These are phyloP conservation scores for Lipomyces starkeyi DNA, from an alignment of 805 yeast species.

Conservation along the genomic window DNA sequence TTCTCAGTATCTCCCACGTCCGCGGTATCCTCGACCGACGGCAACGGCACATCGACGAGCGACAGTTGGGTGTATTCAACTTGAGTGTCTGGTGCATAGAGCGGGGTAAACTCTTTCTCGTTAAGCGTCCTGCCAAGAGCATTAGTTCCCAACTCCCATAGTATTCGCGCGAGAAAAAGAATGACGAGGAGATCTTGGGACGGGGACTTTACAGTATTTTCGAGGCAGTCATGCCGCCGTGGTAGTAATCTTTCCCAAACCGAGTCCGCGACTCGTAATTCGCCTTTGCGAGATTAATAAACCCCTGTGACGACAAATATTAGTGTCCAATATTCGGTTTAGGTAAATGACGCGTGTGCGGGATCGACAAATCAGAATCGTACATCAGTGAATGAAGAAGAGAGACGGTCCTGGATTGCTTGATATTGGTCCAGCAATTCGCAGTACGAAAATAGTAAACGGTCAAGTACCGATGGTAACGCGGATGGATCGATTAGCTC, in stretches of 20 bases:
- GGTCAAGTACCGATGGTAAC: slow-evolving; percentile 13
- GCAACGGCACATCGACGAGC: slow-evolving; percentile 19
- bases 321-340: background rate
- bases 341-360: no score
- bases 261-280: slow-evolving; percentile 33
- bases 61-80: background rate
- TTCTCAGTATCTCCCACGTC: background rate
- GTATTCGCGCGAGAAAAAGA: no score
- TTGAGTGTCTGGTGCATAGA: background rate
- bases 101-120: slow-evolving; percentile 9
- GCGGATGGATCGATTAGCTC: slow-evolving; percentile 19
- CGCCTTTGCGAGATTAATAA: slow-evolving; percentile 31
- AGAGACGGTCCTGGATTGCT: slow-evolving; percentile 12
- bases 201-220: slow-evolving; percentile 24
- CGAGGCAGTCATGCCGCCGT: slow-evolving; percentile 46
- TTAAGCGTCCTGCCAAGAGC: background rate
- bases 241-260: slow-evolving; percentile 54
- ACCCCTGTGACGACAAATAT: slow-evolving; percentile 22
- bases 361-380: background rate
- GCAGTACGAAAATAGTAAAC: slow-evolving; percentile 27
- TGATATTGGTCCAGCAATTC: slow-evolving; percentile 31
- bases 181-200: background rate
- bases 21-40: slow-evolving; percentile 7
- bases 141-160: background rate
- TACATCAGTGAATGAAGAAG: slow-evolving; percentile 19